Evolutionary conservation across 1,284 basidiomycete species (phyloP).

Genomic region (Afroboletus lepidellus): DNA sequence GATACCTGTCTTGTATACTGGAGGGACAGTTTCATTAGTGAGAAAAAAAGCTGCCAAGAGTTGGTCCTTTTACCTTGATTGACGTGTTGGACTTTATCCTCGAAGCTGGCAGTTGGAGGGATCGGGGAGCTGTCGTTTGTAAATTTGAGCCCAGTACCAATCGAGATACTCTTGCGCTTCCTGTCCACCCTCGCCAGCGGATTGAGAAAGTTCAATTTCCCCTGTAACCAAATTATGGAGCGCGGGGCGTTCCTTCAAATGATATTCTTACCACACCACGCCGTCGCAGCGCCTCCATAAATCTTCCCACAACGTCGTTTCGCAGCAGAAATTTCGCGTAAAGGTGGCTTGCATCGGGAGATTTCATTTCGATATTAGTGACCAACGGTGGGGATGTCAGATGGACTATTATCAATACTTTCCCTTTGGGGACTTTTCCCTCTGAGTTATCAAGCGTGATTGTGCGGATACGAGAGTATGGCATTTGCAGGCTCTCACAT

Average conservation of each 20-base stretch:
- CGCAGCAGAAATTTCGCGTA: conserved; percentile 41
- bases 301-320: conserved; percentile 34
- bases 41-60: neutral
- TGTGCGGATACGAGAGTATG: conserved; percentile 43
- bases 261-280: conserved; percentile 43
- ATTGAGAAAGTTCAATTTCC: conserved; percentile 30
- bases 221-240: conserved; percentile 16
- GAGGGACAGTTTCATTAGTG: neutral
- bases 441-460: conserved; percentile 39
- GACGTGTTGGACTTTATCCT: conserved; percentile 34
- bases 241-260: neutral
- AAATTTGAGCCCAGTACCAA: conserved; percentile 31
- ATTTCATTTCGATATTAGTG: conserved; percentile 33
- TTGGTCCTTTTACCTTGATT: conserved; percentile 24
- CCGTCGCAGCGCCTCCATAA: conserved; percentile 39
- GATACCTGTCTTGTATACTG: conserved; percentile 31
- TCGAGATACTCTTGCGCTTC: conserved; percentile 26
- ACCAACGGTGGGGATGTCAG: conserved; percentile 42
- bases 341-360: conserved; percentile 21
- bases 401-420: conserved; percentile 34
- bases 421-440: conserved; percentile 18
- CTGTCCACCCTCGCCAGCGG: conserved; percentile 11
- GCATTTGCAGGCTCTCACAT: conserved; percentile 44
- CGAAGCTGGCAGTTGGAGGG: conserved; percentile 28
- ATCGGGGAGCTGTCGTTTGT: conserved; percentile 21